Evolutionary conservation across 73 alveolate genomes (phyloP).

Genomic region (Paramecium pentaurelia): DNA sequence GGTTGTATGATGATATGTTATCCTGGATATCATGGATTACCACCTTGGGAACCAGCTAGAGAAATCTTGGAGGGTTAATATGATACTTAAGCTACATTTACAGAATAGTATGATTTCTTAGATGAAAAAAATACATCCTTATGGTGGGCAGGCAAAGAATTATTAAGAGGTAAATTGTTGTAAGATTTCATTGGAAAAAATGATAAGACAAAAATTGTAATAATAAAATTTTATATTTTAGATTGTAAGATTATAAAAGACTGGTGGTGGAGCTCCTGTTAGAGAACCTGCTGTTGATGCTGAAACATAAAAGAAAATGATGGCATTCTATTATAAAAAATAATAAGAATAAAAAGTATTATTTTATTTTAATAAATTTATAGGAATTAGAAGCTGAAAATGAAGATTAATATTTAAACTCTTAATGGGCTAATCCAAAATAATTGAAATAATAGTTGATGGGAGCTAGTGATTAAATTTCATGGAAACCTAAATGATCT

Average conservation of each 20-base stretch:
- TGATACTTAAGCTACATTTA: slow-evolving; percentile 71
- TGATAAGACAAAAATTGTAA: slow-evolving; percentile 87
- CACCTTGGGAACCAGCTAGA: slow-evolving; percentile 96
- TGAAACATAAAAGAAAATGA: slow-evolving; percentile 94
- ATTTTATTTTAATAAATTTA: not conserved
- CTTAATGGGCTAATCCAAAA: slow-evolving; percentile 95
- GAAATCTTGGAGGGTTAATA: slow-evolving; percentile 84
- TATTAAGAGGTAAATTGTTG: slow-evolving; percentile 79
- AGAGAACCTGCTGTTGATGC: slow-evolving; percentile 96
- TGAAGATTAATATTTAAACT: slow-evolving; percentile 89
- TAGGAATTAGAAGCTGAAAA: slow-evolving; percentile 79
- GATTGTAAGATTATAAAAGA: slow-evolving; percentile 83
- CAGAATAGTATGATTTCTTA: slow-evolving; percentile 68
- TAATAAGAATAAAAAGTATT: slow-evolving; percentile 83
- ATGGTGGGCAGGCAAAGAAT: slow-evolving; percentile 97
- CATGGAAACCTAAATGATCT: slow-evolving; percentile 69
- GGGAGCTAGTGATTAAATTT: slow-evolving; percentile 72
- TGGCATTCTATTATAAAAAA: slow-evolving; percentile 89
- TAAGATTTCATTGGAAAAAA: slow-evolving; percentile 85
- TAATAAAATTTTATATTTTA: not conserved
- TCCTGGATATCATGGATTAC: slow-evolving; percentile 96
- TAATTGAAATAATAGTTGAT: slow-evolving; percentile 78
- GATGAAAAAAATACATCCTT: slow-evolving; percentile 70
- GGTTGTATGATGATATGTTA: slow-evolving; percentile 96
- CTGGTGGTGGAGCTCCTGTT: slow-evolving; percentile 95